phyloP scores from a whole-genome alignment of 75 land plant species.

The Adiantum capillusveneris region DNA sequence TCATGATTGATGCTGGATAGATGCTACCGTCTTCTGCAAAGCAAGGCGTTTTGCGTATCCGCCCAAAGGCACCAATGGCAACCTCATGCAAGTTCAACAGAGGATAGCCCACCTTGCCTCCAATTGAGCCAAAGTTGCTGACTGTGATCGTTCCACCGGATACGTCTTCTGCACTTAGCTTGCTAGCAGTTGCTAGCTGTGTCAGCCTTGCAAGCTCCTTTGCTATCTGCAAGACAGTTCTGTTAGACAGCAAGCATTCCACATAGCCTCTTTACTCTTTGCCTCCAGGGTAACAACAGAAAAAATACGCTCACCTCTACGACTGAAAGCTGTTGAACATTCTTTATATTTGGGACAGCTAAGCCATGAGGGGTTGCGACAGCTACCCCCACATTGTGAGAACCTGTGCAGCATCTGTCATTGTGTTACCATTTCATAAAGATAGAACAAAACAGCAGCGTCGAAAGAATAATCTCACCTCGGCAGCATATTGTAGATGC shows the following conservation, averaged over 20 bases:
- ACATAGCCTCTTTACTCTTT: neutral
- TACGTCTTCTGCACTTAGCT: slow-evolving; percentile 56
- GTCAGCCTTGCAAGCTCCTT: slow-evolving; percentile 73
- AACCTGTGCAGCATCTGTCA: slow-evolving; percentile 41
- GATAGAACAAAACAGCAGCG: slow-evolving; percentile 1
- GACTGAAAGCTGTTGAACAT: slow-evolving; percentile 78
- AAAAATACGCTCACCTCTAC: slow-evolving; percentile 47
- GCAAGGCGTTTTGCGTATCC: slow-evolving; percentile 68
- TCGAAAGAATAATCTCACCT: slow-evolving; percentile 38
- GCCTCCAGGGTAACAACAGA: neutral
- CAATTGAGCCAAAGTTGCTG: slow-evolving; percentile 94
- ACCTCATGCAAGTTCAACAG: slow-evolving; percentile 82
- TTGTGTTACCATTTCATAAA: too few relatives aligned
- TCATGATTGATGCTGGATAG: slow-evolving; percentile 58
- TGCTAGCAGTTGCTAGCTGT: slow-evolving; percentile 60
- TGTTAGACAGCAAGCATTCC: neutral
- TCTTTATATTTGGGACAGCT: slow-evolving; percentile 95
- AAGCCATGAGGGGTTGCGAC: slow-evolving; percentile 84
- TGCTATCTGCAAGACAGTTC: slow-evolving; percentile 56
- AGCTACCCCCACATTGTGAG: slow-evolving; percentile 93
- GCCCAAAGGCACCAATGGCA: slow-evolving; percentile 84
- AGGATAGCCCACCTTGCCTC: slow-evolving; percentile 88
- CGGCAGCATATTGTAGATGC: slow-evolving; percentile 60
- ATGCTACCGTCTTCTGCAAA: slow-evolving; percentile 51
- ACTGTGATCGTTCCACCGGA: slow-evolving; percentile 86